These are phyloP conservation scores for Mucor plumbeus DNA, from an alignment of 371 early-diverging fungal genomes.

Conservation along the genomic window DNA sequence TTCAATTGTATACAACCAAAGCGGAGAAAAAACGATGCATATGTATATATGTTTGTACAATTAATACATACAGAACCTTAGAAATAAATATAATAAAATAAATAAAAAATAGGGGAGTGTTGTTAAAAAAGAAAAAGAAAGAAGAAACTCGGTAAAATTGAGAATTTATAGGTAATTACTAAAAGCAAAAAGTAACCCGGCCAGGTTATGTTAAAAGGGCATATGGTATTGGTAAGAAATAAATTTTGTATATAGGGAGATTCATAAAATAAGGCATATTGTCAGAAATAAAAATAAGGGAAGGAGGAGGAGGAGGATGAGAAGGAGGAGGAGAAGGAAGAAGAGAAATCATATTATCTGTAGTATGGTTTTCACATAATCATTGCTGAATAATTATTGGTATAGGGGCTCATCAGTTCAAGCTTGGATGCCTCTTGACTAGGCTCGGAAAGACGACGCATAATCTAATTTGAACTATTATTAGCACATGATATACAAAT, in stretches of 20 bases:
- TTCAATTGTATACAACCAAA: background rate
- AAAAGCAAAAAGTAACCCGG: background rate
- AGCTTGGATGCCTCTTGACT: slow-evolving; percentile 2
- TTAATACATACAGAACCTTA: background rate
- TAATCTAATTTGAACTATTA: slow-evolving; percentile 16
- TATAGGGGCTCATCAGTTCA: slow-evolving; percentile 15
- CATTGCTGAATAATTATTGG: slow-evolving; percentile 6
- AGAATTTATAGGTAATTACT: background rate
- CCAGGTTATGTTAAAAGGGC: background rate
- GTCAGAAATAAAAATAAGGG: background rate
- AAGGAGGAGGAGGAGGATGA: background rate
- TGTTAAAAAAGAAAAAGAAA: background rate
- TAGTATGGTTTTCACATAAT: background rate
- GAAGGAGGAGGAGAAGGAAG: background rate
- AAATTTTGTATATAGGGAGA: background rate
- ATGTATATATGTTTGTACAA: background rate
- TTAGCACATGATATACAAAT: background rate
- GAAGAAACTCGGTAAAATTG: slow-evolving; percentile 3
- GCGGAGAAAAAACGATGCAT: background rate
- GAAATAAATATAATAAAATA: background rate
- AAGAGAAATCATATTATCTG: no score
- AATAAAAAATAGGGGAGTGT: background rate
- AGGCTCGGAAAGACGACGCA: slow-evolving; percentile 22
- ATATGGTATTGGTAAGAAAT: background rate
- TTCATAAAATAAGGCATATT: background rate